These are phyloP conservation scores for Thymus quinquecostatus DNA, from an alignment of 257 asterid genomes.

Conservation along the genomic window DNA sequence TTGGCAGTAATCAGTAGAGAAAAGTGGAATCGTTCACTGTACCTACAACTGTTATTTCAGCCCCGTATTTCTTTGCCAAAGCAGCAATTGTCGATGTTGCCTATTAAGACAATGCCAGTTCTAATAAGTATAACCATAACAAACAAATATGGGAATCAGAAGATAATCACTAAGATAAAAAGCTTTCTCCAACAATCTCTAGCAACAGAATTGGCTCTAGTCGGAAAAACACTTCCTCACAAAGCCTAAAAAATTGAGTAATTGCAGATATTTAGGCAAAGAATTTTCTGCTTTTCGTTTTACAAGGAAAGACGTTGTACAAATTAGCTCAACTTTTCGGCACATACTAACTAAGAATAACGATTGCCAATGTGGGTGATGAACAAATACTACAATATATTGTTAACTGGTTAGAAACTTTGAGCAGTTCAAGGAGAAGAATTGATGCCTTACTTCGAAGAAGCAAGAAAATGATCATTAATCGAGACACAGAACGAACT, in stretches of 20 bases:
- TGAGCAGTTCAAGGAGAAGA: neutral
- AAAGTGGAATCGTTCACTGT: constrained; percentile 27
- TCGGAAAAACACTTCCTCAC: neutral
- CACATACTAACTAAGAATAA: neutral
- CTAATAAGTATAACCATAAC: constrained; percentile 9
- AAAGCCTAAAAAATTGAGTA: neutral
- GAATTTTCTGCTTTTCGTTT: neutral
- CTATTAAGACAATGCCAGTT: constrained; percentile 40
- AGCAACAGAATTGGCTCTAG: neutral
- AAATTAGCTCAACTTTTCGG: neutral
- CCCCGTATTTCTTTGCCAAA: constrained; percentile 96
- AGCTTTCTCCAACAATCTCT: neutral
- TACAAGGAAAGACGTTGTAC: neutral
- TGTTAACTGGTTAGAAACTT: no score
- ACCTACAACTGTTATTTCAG: constrained; percentile 96
- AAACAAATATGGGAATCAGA: constrained; percentile 6
- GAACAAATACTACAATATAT: neutral
- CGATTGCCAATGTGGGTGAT: neutral
- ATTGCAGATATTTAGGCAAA: neutral
- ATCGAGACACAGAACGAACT: neutral
- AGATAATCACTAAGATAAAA: neutral
- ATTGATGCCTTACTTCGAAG: neutral
- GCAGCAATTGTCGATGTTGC: constrained; percentile 92
- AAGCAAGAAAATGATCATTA: neutral
- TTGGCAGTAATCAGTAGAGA: neutral